phyloP scores from a whole-genome alignment of 495 filamentous ascomycete genomes.

The Copromyces sp. region DNA sequence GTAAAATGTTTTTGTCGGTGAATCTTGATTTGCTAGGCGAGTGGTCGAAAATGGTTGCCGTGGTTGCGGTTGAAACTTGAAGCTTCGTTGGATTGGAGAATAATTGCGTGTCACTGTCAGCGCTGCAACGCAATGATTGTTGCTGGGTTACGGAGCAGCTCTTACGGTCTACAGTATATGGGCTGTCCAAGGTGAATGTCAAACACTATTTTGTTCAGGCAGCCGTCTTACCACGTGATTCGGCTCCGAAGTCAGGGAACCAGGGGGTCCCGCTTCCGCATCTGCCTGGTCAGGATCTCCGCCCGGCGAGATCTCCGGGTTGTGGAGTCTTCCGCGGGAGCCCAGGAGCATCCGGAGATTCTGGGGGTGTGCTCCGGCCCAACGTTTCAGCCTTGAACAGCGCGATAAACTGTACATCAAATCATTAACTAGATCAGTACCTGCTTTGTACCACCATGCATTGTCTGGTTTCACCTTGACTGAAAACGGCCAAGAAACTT shows the following conservation, averaged over 20 bases:
- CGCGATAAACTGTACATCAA: neutral
- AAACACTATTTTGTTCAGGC: neutral
- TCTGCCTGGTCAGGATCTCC: neutral
- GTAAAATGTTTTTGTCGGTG: conserved; percentile 20
- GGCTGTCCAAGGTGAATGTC: neutral
- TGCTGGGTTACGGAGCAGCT: neutral
- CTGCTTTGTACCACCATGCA: neutral
- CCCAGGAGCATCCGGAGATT: neutral
- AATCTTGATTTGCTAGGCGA: neutral
- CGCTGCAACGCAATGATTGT: neutral
- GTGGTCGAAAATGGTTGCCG: neutral
- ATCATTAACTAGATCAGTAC: neutral
- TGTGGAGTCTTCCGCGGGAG: neutral
- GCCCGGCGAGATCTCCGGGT: neutral
- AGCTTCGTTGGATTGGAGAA: neutral
- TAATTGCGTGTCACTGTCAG: neutral
- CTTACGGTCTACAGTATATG: neutral
- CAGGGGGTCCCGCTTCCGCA: neutral
- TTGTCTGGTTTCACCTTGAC: neutral
- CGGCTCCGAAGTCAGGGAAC: neutral
- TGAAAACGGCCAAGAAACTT: neutral
- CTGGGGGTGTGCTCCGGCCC: neutral
- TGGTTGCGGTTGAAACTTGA: neutral
- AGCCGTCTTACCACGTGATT: neutral
- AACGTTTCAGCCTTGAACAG: neutral